Conservation (phyloP, 257 asterid genomes). For the Mentha longifolia region DNA sequence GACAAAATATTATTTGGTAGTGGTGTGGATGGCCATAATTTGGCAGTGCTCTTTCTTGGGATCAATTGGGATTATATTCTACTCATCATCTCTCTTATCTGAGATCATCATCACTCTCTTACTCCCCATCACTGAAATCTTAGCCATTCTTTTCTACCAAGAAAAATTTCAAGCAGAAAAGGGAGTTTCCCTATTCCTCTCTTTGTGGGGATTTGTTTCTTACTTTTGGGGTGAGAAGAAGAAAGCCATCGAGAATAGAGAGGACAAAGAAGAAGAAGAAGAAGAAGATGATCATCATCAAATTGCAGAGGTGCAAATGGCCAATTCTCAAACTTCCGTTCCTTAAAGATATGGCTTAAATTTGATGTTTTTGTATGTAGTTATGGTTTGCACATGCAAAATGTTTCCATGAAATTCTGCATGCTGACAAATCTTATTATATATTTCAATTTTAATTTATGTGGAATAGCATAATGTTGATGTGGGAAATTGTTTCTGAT, state of each 20-base stretch:
- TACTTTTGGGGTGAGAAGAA: slow-evolving; percentile 42
- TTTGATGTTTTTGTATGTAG: no score
- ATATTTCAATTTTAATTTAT: no score
- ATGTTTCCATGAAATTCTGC: no score
- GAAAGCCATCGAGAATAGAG: slow-evolving; percentile 12
- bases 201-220: slow-evolving; percentile 50
- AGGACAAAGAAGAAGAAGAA: neutral
- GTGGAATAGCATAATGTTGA: no score
- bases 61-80: slow-evolving; percentile 46
- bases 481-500: no score
- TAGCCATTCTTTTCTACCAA: slow-evolving; percentile 42
- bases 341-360: neutral
- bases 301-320: neutral
- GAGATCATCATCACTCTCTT: slow-evolving; percentile 35
- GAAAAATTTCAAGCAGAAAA: slow-evolving; percentile 48
- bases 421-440: no score
- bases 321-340: neutral
- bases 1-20: slow-evolving; percentile 22
- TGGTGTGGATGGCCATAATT: slow-evolving; percentile 4
- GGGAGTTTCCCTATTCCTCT: slow-evolving; percentile 45
- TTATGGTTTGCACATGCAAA: no score
- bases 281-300: neutral
- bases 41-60: slow-evolving; percentile 52
- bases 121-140: slow-evolving; percentile 40
- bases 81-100: slow-evolving; percentile 48